Evolutionary conservation across 495 filamentous ascomycete genomes (phyloP), one percentile per base, ranked within the genome.

Genomic region (Lophium mytilinum): DNA sequence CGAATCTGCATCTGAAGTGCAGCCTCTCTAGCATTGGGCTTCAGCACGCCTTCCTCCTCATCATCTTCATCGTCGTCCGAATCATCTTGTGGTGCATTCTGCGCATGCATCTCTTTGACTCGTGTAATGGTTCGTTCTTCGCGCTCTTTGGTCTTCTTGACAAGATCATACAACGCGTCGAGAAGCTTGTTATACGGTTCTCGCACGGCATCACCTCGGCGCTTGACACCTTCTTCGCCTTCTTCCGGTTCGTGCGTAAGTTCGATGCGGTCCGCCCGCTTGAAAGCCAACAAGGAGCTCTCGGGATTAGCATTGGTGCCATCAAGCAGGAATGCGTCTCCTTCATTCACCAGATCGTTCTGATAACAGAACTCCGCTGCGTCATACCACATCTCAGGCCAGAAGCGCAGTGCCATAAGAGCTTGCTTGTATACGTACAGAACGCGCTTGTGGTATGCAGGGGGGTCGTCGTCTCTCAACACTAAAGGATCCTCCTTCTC

Each of bases 321-420:
- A 54, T 90, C 79, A 40, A 79, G 77, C 41, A 98, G 76, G 61
- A 96, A 92, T 1, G 87, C 80, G 55, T 85, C 84, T 18, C 87
- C 88, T 50, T 86, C 83, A 15, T 73, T 72, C 37, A 80, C 81
- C 73, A 84, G 69, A 50, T 81, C 81, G 66, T 95, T 90, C 49
- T 83, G 75, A 66, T 90, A 88, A 72, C 90, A 96, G 76, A 91
- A 98, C 55, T 96, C 87, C 11, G 90, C 87, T 2, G 91, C 93
- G 47, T 96, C 90, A 61, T 87, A 92, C 93, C 93, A 98, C 60
- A 96, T 82, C 68, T 92, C 88, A 2, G 94, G 93, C 77, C 90
- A 88, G 67, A 96, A 98, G 52, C 89, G 80, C 57, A 98, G 73
- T 9, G 90, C 86, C 90, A 96, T 96, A 37, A 93, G 74, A 33